Evolutionary conservation across 768 basidiomycete genomes (phyloP).

Genomic region (Infundibulicybe gibba): DNA sequence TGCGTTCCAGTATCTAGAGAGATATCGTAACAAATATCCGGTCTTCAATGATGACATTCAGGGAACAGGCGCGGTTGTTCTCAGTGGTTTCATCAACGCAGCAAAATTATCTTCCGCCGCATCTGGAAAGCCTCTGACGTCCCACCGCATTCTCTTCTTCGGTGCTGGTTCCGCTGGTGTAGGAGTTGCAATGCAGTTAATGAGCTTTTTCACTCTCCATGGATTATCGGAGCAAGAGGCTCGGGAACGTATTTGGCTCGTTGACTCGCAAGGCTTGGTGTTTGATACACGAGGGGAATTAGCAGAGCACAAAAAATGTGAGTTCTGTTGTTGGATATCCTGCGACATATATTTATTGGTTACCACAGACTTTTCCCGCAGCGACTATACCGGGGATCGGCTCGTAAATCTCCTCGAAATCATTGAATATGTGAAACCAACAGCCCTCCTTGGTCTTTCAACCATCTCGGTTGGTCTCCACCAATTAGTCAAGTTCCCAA

Average conservation of each 20-base stretch:
- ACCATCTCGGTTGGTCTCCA: slow-evolving; percentile 56
- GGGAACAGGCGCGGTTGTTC: slow-evolving; percentile 87
- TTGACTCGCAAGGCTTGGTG: slow-evolving; percentile 85
- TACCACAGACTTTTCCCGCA: slow-evolving; percentile 70
- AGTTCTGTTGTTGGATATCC: slow-evolving; percentile 12
- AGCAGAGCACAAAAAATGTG: slow-evolving; percentile 83
- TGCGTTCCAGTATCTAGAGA: slow-evolving; percentile 81
- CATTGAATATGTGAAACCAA: slow-evolving; percentile 79
- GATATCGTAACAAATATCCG: slow-evolving; percentile 71
- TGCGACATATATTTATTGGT: slow-evolving; percentile 5
- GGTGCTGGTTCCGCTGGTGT: slow-evolving; percentile 92
- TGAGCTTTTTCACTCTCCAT: slow-evolving; percentile 84
- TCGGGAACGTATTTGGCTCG: slow-evolving; percentile 71
- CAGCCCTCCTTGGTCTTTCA: slow-evolving; percentile 87
- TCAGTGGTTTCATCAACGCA: slow-evolving; percentile 88
- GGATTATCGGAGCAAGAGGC: slow-evolving; percentile 79
- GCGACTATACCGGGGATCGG: slow-evolving; percentile 74
- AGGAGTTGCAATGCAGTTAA: slow-evolving; percentile 85
- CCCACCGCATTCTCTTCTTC: slow-evolving; percentile 88
- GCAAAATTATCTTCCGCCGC: slow-evolving; percentile 71
- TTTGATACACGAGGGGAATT: slow-evolving; percentile 70
- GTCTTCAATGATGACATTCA: slow-evolving; percentile 93
- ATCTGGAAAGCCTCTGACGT: slow-evolving; percentile 60
- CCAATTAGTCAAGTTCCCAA: background rate
- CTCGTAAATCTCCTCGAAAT: slow-evolving; percentile 75